A percentile compares a stretch with the other conserved stretches of the same genome.
Evolutionary conservation across 176 grass and related monocot species (phyloP).

Genomic region (Eleusine indica): DNA sequence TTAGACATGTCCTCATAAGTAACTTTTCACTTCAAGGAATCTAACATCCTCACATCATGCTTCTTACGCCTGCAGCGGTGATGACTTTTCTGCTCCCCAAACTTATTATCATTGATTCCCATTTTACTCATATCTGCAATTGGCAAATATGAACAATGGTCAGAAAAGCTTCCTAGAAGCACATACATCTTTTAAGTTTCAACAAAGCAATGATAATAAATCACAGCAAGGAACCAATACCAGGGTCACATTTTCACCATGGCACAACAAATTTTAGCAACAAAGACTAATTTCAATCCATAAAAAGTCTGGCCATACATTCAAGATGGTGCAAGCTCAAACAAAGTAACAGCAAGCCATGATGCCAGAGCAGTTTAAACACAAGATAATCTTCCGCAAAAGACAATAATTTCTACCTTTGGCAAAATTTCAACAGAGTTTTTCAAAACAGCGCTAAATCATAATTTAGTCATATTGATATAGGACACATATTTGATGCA

Average conservation of each 20-base stretch:
- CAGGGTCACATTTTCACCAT: background rate
- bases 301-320: background rate
- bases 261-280: constrained; percentile 12
- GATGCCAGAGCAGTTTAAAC: background rate
- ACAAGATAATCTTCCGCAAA: background rate
- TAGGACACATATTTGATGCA: background rate
- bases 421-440: background rate
- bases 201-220: background rate
- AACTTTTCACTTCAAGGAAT: constrained; percentile 48
- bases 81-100: constrained; percentile 79
- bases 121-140: constrained; percentile 58
- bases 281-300: background rate
- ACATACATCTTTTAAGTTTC: background rate
- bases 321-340: background rate
- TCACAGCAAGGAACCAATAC: constrained; percentile 11
- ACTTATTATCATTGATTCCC: constrained; percentile 60
- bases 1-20: background rate
- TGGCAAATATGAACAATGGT: background rate
- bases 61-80: constrained; percentile 67
- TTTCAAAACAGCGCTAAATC: background rate
- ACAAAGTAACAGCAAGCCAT: background rate
- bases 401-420: background rate
- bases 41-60: constrained; percentile 67
- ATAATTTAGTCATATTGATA: background rate
- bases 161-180: constrained; percentile 24